Evolutionary conservation across 305 asterid genomes (phyloP).

Genomic region (Solanum hybrid): DNA sequence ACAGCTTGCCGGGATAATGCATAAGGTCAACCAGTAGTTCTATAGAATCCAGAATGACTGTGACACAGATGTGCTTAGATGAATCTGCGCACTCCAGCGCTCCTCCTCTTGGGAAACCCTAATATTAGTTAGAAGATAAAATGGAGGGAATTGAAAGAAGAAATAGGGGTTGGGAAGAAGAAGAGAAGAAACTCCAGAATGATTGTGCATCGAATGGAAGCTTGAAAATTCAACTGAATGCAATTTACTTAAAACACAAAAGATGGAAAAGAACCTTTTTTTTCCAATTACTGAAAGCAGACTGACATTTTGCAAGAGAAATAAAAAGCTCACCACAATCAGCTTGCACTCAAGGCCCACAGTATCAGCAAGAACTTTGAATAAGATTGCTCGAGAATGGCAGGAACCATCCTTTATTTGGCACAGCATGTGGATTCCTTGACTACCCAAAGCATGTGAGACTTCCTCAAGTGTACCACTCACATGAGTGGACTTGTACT

Average conservation of each 20-base stretch:
- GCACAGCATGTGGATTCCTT: conserved; percentile 76
- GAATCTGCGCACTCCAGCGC: conserved; percentile 52
- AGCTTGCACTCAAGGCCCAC: conserved; percentile 71
- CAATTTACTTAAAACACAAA: neutral
- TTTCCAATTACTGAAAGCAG: neutral
- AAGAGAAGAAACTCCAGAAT: neutral
- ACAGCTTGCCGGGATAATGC: conserved; percentile 71
- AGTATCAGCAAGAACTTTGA: conserved; percentile 88
- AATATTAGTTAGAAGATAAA: conserved; percentile 7
- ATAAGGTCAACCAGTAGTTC: conserved; percentile 76
- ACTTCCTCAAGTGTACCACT: conserved; percentile 73
- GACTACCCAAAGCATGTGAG: conserved; percentile 60
- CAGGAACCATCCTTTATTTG: conserved; percentile 75
- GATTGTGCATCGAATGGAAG: neutral
- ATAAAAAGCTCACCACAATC: conserved; percentile 64
- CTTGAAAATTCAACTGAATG: neutral
- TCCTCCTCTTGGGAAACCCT: conserved; percentile 77
- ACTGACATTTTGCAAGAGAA: conserved; percentile 10
- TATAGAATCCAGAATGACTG: conserved; percentile 56
- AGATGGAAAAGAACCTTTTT: neutral
- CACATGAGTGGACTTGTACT: conserved; percentile 42
- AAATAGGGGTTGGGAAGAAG: conserved; percentile 1
- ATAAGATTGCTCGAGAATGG: conserved; percentile 77
- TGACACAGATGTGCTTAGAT: conserved; percentile 58
- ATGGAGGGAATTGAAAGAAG: neutral